Evolutionary conservation across 2,329 filamentous ascomycete genomes (phyloP).

Genomic region (Fusarium denticulatum): DNA sequence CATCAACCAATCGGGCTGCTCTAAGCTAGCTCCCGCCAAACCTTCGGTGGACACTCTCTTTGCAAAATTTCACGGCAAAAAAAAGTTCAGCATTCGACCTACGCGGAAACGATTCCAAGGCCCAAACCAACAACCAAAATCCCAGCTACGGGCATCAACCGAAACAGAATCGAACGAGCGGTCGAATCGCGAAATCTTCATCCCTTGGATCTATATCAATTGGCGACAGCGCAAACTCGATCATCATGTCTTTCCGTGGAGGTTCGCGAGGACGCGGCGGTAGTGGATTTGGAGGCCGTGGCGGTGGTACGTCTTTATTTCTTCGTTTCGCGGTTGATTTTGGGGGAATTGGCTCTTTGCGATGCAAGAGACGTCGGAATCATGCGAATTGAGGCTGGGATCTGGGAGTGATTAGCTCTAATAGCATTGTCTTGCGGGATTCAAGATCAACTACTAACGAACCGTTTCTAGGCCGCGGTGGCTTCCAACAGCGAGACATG

Average conservation of each 20-base stretch:
- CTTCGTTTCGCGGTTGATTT: background rate
- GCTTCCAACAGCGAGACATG: conserved; percentile 54
- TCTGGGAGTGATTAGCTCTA: background rate
- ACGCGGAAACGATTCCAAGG: conserved; percentile 23
- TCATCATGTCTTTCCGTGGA: conserved; percentile 52
- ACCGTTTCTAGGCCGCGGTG: conserved; percentile 47
- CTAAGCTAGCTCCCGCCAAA: conserved; percentile 37
- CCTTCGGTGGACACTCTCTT: conserved; percentile 31
- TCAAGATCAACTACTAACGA: conserved; percentile 22
- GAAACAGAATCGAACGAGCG: conserved; percentile 13
- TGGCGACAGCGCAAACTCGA: conserved; percentile 35
- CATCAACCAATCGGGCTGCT: conserved; percentile 33
- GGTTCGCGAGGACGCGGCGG: conserved; percentile 50
- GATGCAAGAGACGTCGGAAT: background rate
- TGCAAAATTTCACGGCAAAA: conserved; percentile 47
- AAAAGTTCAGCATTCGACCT: conserved; percentile 34
- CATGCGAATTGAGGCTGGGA: background rate
- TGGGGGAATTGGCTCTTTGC: background rate
- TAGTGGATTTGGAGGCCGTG: conserved; percentile 49
- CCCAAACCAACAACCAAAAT: conserved; percentile 10
- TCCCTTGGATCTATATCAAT: conserved; percentile 3
- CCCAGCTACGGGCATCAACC: conserved; percentile 6
- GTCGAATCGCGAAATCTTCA: conserved; percentile 6
- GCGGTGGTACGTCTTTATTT: conserved; percentile 47
- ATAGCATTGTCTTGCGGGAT: background rate